Evolutionary conservation across 768 basidiomycete species (phyloP), one percentile per base, ranked within the genome.

Genomic region (Porphyrellus cyaneotinctus): DNA sequence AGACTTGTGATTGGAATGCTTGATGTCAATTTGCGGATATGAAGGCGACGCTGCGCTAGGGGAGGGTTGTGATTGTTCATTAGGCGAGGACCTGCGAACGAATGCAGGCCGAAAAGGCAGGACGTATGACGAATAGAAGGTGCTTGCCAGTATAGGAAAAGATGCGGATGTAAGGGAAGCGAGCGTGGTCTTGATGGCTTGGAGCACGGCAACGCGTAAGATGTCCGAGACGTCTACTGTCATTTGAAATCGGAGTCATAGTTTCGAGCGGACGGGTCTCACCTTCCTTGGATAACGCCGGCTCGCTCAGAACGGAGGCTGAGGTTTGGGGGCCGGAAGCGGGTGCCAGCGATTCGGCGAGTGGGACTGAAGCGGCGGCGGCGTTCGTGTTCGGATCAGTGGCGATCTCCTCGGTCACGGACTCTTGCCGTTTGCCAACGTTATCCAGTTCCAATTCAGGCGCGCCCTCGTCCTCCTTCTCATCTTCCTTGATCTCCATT

Each of bases 61-160:
- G 49, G 51, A 33, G 22, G 51, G 2, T 23, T 39, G 44, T 28
- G 51, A 18, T 43, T 54, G 39, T 37, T 44, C 56, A 43, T 53
- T 51, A 20, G 49, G 33, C 35, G 49, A 48, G 18, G 52, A 17
- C 58, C 58, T 60, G 56, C 41, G 52, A 56, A 64, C 15, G 65
- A 80, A 82, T n/a, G 83, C 82, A 9, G 91, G 88, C n/a, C 91
- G 79, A 47, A 76, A 83, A 6, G 91, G 91, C 2, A 95, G 78
- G 44, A 95, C 78, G 62, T 91, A 78, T 17, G 76, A 78, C 8
- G 87, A 80, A 69, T 92, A 93, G 58, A 94, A 82, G 0, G 75
- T 76, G 12, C 89, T 88, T 0, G 91, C 81, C 0, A 85, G 73
- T 39, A 94, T 84, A 0, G 93, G 91, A 63, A 92, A 88, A 2